These are phyloP conservation scores for Amphirosellinia nigrospora DNA, from an alignment of 495 filamentous ascomycete genomes.

Conservation along the genomic window DNA sequence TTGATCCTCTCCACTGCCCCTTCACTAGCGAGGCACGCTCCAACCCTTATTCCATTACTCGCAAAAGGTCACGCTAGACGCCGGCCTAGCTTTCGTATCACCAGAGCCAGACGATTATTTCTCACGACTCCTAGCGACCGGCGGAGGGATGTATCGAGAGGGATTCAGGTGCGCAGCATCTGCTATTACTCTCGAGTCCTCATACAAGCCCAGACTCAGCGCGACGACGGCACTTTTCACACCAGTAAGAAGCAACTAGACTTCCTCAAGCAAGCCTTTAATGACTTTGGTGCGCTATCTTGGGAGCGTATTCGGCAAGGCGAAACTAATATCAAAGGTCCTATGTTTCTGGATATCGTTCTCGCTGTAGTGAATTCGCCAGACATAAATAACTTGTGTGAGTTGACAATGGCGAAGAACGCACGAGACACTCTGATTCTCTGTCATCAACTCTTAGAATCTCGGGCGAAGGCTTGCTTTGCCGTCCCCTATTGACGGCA, in stretches of 20 bases:
- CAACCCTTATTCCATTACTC: slow-evolving; percentile 62
- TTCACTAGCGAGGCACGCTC: slow-evolving; percentile 56
- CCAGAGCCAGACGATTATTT: slow-evolving; percentile 49
- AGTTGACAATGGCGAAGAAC: slow-evolving; percentile 34
- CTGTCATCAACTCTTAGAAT: slow-evolving; percentile 38
- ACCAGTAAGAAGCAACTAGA: slow-evolving; percentile 32
- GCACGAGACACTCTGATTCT: slow-evolving; percentile 39
- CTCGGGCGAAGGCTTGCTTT: slow-evolving; percentile 21
- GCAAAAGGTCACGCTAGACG: slow-evolving; percentile 59
- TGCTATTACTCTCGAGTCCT: slow-evolving; percentile 49
- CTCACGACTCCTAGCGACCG: slow-evolving; percentile 45
- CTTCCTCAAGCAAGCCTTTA: slow-evolving; percentile 46
- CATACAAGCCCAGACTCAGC: slow-evolving; percentile 40
- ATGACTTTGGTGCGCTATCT: slow-evolving; percentile 41
- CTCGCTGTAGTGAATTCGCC: slow-evolving; percentile 49
- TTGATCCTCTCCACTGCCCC: slow-evolving; percentile 60
- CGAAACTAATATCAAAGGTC: slow-evolving; percentile 59
- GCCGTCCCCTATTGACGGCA: slow-evolving; percentile 15
- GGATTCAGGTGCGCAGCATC: slow-evolving; percentile 44
- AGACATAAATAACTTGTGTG: slow-evolving; percentile 31
- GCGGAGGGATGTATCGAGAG: slow-evolving; percentile 59
- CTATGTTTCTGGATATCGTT: slow-evolving; percentile 54
- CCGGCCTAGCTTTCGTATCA: slow-evolving; percentile 56
- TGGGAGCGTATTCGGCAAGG: slow-evolving; percentile 50
- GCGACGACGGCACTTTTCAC: slow-evolving; percentile 38